Conservation (phyloP, 2,329 filamentous ascomycete genomes). For the Neopestalotiopsis rosae region DNA sequence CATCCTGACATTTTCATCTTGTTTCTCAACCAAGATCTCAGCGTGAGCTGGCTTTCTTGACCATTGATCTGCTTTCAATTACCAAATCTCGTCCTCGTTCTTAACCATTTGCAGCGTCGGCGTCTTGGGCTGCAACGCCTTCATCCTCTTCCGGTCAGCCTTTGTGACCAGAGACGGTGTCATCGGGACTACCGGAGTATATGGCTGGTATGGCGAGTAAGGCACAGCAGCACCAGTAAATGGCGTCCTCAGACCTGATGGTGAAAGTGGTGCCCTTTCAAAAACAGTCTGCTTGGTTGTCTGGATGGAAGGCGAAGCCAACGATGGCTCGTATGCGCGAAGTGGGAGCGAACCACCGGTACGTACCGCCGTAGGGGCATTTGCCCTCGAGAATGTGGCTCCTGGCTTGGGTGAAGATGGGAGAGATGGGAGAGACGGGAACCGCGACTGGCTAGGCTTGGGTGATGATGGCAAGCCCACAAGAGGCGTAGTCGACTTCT, state of each 20-base stretch:
- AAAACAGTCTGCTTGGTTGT: conserved; percentile 70
- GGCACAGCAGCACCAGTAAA: conserved; percentile 67
- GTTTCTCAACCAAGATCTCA: neutral
- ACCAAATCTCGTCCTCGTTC: conserved; percentile 70
- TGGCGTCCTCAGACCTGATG: conserved; percentile 65
- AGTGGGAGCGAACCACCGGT: conserved; percentile 63
- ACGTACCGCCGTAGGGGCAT: conserved; percentile 60
- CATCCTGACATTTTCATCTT: neutral
- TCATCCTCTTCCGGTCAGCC: conserved; percentile 73
- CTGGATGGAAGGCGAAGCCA: conserved; percentile 55
- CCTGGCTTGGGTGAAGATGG: conserved; percentile 42
- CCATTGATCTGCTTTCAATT: conserved; percentile 27
- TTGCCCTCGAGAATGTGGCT: conserved; percentile 42
- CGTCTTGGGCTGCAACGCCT: conserved; percentile 67
- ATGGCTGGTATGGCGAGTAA: conserved; percentile 82
- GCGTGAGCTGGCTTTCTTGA: conserved; percentile 14
- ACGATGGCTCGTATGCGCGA: conserved; percentile 64
- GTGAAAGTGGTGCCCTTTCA: conserved; percentile 62
- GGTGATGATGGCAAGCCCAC: conserved; percentile 57
- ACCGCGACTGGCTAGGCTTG: conserved; percentile 41
- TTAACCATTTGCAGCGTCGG: conserved; percentile 67
- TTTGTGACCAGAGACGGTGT: conserved; percentile 77
- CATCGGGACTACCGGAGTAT: conserved; percentile 75
- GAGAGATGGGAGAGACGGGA: conserved; percentile 39
- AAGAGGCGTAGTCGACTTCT: conserved; percentile 55